Evolutionary conservation across 2,329 filamentous ascomycete genomes (phyloP), one percentile per base, ranked within the genome.

Genomic region (Pseudogymnoascus verrucosus): DNA sequence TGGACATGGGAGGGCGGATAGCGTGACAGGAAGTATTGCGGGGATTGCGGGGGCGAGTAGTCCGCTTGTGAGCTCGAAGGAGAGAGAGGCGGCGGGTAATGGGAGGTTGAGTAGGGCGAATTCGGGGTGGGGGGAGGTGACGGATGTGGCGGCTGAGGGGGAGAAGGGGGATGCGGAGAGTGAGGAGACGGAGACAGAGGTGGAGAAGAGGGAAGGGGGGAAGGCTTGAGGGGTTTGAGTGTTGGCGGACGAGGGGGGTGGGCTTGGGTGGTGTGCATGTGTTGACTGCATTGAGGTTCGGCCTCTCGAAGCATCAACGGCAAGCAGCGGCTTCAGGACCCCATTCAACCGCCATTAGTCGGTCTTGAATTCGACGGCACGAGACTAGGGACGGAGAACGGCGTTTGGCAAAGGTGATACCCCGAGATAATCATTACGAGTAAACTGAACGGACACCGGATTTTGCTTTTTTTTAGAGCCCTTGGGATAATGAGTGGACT

Each of bases 1-100:
- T 2, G 89, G 90, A 0, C 93, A 96, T 74, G 85, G 84, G 1
- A 83, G 91, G 66, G 88, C 90, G 60, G 91, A 96, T 73, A 96
- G 92, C 75, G 85, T 93, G 63, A 89, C 81, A 66, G 89, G 90
- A 26, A 93, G 89, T 74, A 87, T 92, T 67, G 84, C 82, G 5
- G 84, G 82, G 7, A 71, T 82, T n/a, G 73, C 75, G 28, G 72
- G 71, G 14, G 78, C 76, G 14, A 76, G 81, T 31, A 89, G 85
- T 68, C 86, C 88, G 12, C 75, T 92, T 39, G 82, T 83, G 2
- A 89, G 84, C 26, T 54, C 47, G 7, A 62, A 65, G n/a, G 47
- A 59, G 19, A 67, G 68, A 16, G 37, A 60, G n/a, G 64, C 63
- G 16, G 28, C 28, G 40, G 34, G 44, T 19, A 62, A 36, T 31